Evolutionary conservation across 1,284 basidiomycete genomes (phyloP).

Genomic region (Athelia sp.): DNA sequence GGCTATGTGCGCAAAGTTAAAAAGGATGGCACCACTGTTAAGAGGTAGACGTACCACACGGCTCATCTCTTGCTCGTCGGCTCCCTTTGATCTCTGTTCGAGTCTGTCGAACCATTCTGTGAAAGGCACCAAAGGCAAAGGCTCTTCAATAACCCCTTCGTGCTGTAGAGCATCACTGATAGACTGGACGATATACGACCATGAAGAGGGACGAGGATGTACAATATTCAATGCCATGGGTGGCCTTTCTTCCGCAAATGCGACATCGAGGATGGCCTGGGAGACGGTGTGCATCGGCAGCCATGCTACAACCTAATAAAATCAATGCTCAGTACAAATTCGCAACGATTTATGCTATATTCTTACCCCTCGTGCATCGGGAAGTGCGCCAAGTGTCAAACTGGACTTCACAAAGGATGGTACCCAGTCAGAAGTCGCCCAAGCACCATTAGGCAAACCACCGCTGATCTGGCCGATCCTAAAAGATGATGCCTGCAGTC

Average conservation of each 20-base stretch:
- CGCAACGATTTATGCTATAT: conserved; percentile 14
- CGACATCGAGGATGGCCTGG: conserved; percentile 24
- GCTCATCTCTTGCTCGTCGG: conserved; percentile 13
- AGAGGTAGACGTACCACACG: conserved; percentile 15
- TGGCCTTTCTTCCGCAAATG: conserved; percentile 11
- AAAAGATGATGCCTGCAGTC: conserved; percentile 13
- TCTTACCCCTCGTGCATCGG: neutral
- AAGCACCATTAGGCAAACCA: conserved; percentile 15
- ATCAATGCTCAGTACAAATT: conserved; percentile 24
- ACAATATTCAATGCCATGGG: conserved; percentile 26
- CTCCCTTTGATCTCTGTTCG: conserved; percentile 12
- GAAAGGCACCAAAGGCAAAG: conserved; percentile 23
- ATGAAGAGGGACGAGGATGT: conserved; percentile 28
- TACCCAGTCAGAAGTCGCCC: conserved; percentile 17
- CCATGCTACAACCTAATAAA: conserved; percentile 7
- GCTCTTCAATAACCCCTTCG: conserved; percentile 6
- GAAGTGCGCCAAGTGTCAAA: conserved; percentile 4
- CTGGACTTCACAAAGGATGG: conserved; percentile 21
- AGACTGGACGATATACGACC: conserved; percentile 20
- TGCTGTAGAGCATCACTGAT: conserved; percentile 18
- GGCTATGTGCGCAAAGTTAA: conserved; percentile 17
- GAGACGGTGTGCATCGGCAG: conserved; percentile 14
- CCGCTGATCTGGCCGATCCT: conserved; percentile 19
- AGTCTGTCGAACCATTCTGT: conserved; percentile 25
- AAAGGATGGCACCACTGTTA: neutral